phyloP scores from a whole-genome alignment of 768 basidiomycete genomes.

The Pulveroboletus sp. region DNA sequence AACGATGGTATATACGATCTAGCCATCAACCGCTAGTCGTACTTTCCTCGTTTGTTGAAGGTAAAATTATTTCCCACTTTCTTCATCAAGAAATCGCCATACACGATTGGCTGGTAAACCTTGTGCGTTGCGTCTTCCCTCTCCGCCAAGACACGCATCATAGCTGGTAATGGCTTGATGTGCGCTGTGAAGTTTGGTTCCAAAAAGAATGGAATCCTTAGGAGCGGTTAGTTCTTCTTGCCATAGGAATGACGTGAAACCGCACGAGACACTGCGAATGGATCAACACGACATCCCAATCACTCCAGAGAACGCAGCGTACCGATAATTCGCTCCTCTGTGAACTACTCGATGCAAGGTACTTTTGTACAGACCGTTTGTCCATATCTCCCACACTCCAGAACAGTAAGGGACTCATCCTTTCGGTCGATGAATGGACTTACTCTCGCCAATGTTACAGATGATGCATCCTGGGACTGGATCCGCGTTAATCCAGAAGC shows the following conservation, averaged over 20 bases:
- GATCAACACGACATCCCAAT: slow-evolving; percentile 6
- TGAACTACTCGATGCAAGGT: slow-evolving; percentile 92
- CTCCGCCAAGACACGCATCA: slow-evolving; percentile 37
- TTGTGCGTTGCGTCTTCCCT: slow-evolving; percentile 22
- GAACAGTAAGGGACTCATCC: neutral
- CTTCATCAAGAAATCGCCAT: slow-evolving; percentile 72
- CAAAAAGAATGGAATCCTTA: slow-evolving; percentile 89
- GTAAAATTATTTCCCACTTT: slow-evolving; percentile 80
- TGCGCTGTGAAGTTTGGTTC: slow-evolving; percentile 83
- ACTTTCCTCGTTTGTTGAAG: slow-evolving; percentile 33
- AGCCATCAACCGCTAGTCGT: slow-evolving; percentile 18
- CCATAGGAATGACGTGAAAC: neutral
- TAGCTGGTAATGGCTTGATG: slow-evolving; percentile 64
- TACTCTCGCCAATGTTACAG: slow-evolving; percentile 91
- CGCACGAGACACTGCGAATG: slow-evolving; percentile 66
- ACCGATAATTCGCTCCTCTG: slow-evolving; percentile 63
- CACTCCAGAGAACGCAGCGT: slow-evolving; percentile 3
- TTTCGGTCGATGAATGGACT: slow-evolving; percentile 23
- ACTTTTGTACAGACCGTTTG: slow-evolving; percentile 80
- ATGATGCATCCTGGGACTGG: slow-evolving; percentile 82
- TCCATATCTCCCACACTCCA: slow-evolving; percentile 91
- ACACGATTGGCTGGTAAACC: slow-evolving; percentile 51
- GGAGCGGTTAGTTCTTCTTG: slow-evolving; percentile 3
- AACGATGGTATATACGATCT: neutral
- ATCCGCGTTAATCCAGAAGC: slow-evolving; percentile 81